Evolutionary conservation across 345 rosid species (phyloP).

Genomic region (Euphorbia peplus): DNA sequence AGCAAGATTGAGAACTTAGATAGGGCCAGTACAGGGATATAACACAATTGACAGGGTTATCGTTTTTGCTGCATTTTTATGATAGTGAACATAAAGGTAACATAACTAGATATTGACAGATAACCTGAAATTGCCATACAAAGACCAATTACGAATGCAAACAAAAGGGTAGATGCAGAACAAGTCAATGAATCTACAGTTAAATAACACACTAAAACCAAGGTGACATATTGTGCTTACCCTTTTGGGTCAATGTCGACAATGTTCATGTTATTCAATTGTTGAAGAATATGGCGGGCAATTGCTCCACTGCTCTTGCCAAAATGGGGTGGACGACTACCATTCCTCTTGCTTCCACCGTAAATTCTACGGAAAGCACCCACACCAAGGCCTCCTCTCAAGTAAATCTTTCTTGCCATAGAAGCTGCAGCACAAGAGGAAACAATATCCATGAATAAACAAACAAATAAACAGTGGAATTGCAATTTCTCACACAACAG

Average conservation of each 20-base stretch:
- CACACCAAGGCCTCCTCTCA: conserved; percentile 90
- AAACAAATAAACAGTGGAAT: too few relatives aligned
- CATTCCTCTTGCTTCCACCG: conserved; percentile 86
- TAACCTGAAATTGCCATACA: too few relatives aligned
- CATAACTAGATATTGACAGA: too few relatives aligned
- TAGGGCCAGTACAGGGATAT: not conserved
- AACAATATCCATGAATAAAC: not conserved
- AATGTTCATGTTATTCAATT: conserved; percentile 65
- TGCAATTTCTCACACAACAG: not conserved
- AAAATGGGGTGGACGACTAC: conserved; percentile 84
- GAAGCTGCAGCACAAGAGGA: conserved; percentile 50
- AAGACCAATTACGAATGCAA: too few relatives aligned
- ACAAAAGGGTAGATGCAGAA: not conserved
- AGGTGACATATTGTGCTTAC: conserved; percentile 19
- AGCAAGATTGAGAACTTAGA: not conserved
- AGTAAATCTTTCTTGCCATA: conserved; percentile 88
- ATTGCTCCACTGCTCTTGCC: conserved; percentile 87
- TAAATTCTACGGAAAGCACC: conserved; percentile 86
- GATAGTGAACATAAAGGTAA: too few relatives aligned
- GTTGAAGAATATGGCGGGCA: conserved; percentile 85
- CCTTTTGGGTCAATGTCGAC: conserved; percentile 67
- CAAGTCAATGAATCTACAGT: not conserved
- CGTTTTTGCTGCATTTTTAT: too few relatives aligned
- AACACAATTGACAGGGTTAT: too few relatives aligned
- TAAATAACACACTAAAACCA: not conserved